These are phyloP conservation scores for Amborella trichopoda DNA, from an alignment of 164 flowering plant species.

Conservation along the genomic window DNA sequence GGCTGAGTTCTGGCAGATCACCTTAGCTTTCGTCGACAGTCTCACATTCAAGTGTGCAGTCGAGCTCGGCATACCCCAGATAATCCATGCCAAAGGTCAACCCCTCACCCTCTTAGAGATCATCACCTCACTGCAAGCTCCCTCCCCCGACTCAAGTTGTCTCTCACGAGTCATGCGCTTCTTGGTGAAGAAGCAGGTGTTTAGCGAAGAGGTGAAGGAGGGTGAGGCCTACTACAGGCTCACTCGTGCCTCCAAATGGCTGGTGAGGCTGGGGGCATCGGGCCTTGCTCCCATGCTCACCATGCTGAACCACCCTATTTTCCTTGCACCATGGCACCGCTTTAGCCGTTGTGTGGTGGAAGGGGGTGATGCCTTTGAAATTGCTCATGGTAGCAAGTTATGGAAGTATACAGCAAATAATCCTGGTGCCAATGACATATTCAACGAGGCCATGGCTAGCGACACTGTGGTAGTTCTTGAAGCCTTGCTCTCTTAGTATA, in stretches of 20 bases:
- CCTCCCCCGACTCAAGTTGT: conserved; percentile 15
- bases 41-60: conserved; percentile 35
- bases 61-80: conserved; percentile 36
- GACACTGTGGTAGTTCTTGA: background rate
- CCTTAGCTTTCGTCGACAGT: conserved; percentile 28
- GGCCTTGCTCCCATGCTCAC: conserved; percentile 19
- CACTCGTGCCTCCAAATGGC: conserved; percentile 20
- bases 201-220: conserved; percentile 6
- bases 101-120: conserved; percentile 28
- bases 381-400: conserved; percentile 20
- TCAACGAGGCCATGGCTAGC: conserved; percentile 9
- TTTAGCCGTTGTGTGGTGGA: conserved; percentile 22
- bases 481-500: conserved; percentile 3
- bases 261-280: conserved; percentile 12
- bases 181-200: conserved; percentile 23
- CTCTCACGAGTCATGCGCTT: conserved; percentile 37
- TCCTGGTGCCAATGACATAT: background rate
- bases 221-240: conserved; percentile 16
- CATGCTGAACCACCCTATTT: conserved; percentile 16
- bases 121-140: conserved; percentile 5
- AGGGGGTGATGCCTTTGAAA: conserved; percentile 26
- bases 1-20: conserved; percentile 18
- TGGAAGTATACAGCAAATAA: conserved; percentile 1
- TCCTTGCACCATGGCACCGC: conserved; percentile 18
- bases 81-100: conserved; percentile 20